phyloP scores from a whole-genome alignment of 1,139 yeast species.

The Pichia sp. region DNA sequence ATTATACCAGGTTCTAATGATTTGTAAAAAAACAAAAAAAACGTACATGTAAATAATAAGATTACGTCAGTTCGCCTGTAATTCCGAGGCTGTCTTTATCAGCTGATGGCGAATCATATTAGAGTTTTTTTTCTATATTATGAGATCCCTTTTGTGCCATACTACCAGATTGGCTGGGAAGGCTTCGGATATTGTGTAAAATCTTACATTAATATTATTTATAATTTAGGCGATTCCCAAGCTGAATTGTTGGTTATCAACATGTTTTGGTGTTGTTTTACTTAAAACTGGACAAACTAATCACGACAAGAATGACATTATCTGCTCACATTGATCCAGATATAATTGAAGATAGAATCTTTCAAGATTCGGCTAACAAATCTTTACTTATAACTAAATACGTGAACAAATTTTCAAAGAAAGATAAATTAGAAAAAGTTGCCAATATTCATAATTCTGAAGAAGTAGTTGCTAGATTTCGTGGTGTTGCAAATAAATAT shows the following conservation, averaged over 20 bases:
- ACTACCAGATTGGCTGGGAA: too few relatives aligned
- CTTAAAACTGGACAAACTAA: background rate
- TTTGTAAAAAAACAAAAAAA: too few relatives aligned
- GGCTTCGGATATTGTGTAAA: too few relatives aligned
- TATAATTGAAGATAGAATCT: constrained; percentile 31
- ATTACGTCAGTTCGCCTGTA: too few relatives aligned
- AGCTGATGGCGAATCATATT: too few relatives aligned
- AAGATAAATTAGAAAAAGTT: background rate
- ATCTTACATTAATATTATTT: too few relatives aligned
- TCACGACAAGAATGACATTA: constrained; percentile 33
- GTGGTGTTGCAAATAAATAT: constrained; percentile 39
- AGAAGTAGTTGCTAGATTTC: constrained; percentile 22
- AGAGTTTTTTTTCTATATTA: too few relatives aligned
- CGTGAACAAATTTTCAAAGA: constrained; percentile 13
- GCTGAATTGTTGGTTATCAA: background rate
- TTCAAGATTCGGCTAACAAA: constrained; percentile 23
- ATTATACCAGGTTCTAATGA: too few relatives aligned
- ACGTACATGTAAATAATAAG: too few relatives aligned
- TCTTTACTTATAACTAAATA: constrained; percentile 19
- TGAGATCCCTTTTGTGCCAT: too few relatives aligned
- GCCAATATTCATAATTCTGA: background rate
- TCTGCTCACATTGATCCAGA: constrained; percentile 38
- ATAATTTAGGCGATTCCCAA: background rate
- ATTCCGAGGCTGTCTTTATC: too few relatives aligned
- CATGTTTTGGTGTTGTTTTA: background rate